A percentile compares a stretch with the other conserved stretches of the same genome.
Conservation (phyloP, 177 flowering plant species). For the Vitis hybrid region DNA sequence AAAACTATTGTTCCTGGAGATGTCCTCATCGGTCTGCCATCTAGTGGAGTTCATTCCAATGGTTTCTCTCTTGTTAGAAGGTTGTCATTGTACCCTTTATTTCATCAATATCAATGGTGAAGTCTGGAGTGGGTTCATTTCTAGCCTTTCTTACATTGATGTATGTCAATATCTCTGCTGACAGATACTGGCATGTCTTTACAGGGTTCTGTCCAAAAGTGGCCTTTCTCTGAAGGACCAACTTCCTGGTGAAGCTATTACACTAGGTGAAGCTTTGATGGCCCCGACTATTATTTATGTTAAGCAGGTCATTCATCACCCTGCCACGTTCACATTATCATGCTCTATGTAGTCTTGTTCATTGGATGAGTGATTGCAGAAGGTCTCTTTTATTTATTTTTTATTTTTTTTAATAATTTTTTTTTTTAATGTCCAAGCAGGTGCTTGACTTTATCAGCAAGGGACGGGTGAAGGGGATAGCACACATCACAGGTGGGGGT, state of each 20-base stretch:
- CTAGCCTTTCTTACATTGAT: too few relatives aligned
- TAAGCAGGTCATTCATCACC: conserved; percentile 60
- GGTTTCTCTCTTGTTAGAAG: conserved; percentile 98
- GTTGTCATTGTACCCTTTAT: conserved; percentile 27
- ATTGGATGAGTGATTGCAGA: neutral
- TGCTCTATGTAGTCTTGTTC: neutral
- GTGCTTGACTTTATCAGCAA: conserved; percentile 78
- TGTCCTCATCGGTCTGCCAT: conserved; percentile 89
- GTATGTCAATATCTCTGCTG: too few relatives aligned
- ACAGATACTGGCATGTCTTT: neutral
- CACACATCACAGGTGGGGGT: conserved; percentile 98
- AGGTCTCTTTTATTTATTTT: too few relatives aligned
- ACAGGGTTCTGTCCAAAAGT: conserved; percentile 77
- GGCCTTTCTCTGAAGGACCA: conserved; percentile 65
- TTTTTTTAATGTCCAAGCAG: conserved; percentile 24
- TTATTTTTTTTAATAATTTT: too few relatives aligned
- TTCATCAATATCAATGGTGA: neutral
- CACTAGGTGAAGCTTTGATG: conserved; percentile 90
- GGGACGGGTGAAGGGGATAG: conserved; percentile 94
- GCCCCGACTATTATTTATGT: conserved; percentile 95
- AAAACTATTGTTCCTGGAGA: conserved; percentile 80
- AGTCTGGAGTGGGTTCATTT: too few relatives aligned
- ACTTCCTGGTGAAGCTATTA: conserved; percentile 61
- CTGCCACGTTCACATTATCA: neutral
- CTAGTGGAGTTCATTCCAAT: conserved; percentile 98